Evolutionary conservation across 164 flowering plant genomes (phyloP).

Genomic region (Paratinospora sagittata): DNA sequence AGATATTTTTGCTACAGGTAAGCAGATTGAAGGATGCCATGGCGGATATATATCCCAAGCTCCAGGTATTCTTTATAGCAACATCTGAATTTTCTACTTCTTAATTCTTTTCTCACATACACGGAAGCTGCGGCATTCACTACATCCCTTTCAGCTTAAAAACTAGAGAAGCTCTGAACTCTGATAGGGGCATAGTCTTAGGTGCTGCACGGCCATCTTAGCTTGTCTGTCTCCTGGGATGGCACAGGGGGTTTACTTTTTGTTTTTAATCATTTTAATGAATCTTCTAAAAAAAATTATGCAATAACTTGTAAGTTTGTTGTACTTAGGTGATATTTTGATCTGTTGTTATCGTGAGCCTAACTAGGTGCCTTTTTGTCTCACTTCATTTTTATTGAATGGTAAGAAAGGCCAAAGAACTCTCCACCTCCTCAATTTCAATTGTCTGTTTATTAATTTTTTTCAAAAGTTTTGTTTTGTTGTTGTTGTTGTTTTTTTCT

Average conservation of each 20-base stretch:
- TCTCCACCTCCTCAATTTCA: neutral
- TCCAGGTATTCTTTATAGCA: conserved; percentile 51
- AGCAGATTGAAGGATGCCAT: conserved; percentile 80
- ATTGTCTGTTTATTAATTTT: neutral
- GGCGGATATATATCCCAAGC: conserved; percentile 69
- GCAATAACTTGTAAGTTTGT: no score
- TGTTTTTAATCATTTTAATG: no score
- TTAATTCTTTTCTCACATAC: neutral
- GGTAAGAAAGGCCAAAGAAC: neutral
- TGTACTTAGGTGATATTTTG: no score
- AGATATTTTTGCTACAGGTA: conserved; percentile 37
- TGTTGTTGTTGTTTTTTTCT: no score
- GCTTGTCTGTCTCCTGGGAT: no score
- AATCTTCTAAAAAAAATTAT: no score
- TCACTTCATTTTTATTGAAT: neutral
- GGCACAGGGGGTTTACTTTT: no score
- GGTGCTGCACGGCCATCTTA: no score
- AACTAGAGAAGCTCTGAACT: no score
- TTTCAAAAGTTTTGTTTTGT: neutral
- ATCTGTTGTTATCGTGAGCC: no score
- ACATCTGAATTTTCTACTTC: neutral
- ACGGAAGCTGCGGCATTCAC: neutral
- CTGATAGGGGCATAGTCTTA: no score
- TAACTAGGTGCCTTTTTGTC: neutral
- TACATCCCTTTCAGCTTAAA: neutral